Evolutionary conservation across 768 basidiomycete genomes (phyloP).

Genomic region (Tephrocybe rancida): DNA sequence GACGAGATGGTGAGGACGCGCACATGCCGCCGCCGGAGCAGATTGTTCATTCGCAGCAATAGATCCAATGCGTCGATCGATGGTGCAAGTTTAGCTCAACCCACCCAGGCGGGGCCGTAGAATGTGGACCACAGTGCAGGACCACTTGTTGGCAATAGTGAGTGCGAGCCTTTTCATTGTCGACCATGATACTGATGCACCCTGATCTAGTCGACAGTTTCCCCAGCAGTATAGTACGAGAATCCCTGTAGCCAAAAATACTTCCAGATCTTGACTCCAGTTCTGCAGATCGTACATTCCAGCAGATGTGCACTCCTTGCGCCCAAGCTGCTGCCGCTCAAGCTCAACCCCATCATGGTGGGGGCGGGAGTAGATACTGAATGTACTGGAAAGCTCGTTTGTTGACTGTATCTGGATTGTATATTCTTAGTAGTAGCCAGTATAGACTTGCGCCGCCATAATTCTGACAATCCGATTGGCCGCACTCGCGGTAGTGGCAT

Average conservation of each 20-base stretch:
- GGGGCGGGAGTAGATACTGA: slow-evolving; percentile 10
- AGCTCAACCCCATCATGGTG: slow-evolving; percentile 1
- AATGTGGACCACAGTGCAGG: slow-evolving; percentile 62
- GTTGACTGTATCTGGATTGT: neutral
- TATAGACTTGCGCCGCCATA: no score
- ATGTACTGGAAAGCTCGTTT: no score
- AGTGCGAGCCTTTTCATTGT: slow-evolving; percentile 27
- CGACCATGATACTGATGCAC: slow-evolving; percentile 13
- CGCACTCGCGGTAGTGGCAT: neutral
- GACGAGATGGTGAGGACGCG: slow-evolving; percentile 54
- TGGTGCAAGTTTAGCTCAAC: slow-evolving; percentile 72
- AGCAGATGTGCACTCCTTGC: slow-evolving; percentile 31
- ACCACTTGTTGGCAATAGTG: slow-evolving; percentile 80
- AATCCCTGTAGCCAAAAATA: slow-evolving; percentile 2
- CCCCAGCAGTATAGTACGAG: slow-evolving; percentile 69
- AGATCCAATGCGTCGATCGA: slow-evolving; percentile 69
- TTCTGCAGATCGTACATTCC: slow-evolving; percentile 29
- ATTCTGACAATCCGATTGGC: no score
- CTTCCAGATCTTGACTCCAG: slow-evolving; percentile 16
- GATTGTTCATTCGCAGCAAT: slow-evolving; percentile 18
- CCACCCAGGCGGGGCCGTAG: slow-evolving; percentile 44
- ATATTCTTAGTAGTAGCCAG: neutral
- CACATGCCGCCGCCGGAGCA: neutral
- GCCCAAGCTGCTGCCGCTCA: slow-evolving; percentile 11
- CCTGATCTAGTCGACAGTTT: slow-evolving; percentile 59